Evolutionary conservation across 2,329 filamentous ascomycete genomes (phyloP), one percentile per base, ranked within the genome.

Genomic region (Penicillium sp.): DNA sequence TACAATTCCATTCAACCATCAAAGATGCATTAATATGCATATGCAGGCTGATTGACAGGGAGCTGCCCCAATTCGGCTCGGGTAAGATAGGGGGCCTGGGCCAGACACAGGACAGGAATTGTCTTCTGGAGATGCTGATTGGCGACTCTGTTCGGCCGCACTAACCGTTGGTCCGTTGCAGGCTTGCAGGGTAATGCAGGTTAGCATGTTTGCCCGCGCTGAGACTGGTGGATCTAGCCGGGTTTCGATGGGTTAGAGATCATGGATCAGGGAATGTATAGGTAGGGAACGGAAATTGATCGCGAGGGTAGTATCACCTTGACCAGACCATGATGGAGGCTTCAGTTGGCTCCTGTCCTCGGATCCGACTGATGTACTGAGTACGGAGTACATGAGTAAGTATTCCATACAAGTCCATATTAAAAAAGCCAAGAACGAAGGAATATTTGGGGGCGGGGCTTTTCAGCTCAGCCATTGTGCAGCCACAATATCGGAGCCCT

Each of bases 101-200:
- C 38, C 53, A 56, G 22, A 49, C 42, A 13, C 22, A 45, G 35
- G 12, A 35, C 28, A 7, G 9, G 30, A 15, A 12, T 45, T 53
- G 54, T 33, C n/a, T 30, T 15, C 37, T 45, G 26, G 22, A 10
- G 53, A 50, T 53, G 56, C 59, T 65, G 58, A 65, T 64, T 65
- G 61, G 65, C 50, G 54, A 60, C 50, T 47, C 50, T 22, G 51
- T 54, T 62, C 62, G 63, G 65, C 12, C 63, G 58, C 47, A 47
- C 53, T 64, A 59, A 49, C 59, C 61, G 19, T 53, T 51, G 47
- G 38, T 37, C 13, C 35, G 28, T 59, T 45, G 24, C 40, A 50
- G 38, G 15, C 17, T 40, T 44, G 40, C 40, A 44, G 30, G 30
- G 30, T 12, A 12, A 33, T 33, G 30, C 30, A 33, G 30, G 30